phyloP scores from a whole-genome alignment of 164 flowering plant species.

The Nymphaea thermarum region DNA sequence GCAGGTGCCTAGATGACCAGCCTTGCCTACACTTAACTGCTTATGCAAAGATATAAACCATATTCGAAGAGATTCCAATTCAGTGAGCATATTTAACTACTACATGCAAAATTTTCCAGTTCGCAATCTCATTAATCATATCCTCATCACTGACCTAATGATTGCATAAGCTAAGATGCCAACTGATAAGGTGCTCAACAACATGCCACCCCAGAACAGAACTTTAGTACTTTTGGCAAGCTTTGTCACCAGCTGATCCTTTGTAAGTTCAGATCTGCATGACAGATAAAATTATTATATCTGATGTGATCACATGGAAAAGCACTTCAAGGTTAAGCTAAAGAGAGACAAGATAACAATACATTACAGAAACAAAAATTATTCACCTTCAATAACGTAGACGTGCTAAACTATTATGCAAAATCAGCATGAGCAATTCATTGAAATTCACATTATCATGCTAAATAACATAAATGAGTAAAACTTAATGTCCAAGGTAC shows the following conservation, averaged over 20 bases:
- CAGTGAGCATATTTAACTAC: not conserved
- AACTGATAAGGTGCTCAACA: slow-evolving; percentile 52
- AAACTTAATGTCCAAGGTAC: too few relatives aligned
- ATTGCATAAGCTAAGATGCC: slow-evolving; percentile 65
- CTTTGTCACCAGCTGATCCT: slow-evolving; percentile 56
- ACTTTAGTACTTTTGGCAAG: slow-evolving; percentile 35
- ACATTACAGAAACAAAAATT: too few relatives aligned
- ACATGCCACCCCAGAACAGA: slow-evolving; percentile 52
- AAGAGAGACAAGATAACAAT: too few relatives aligned
- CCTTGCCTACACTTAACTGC: not conserved
- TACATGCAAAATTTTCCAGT: not conserved
- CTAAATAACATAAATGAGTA: too few relatives aligned
- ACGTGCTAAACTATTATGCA: too few relatives aligned
- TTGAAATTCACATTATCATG: too few relatives aligned
- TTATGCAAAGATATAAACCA: too few relatives aligned
- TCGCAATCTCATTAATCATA: not conserved
- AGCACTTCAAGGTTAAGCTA: too few relatives aligned
- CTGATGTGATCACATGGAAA: not conserved
- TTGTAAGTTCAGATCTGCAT: slow-evolving; percentile 57
- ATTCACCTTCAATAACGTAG: too few relatives aligned
- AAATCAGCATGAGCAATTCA: too few relatives aligned
- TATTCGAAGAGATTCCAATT: too few relatives aligned
- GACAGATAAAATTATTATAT: not conserved
- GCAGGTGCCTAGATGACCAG: not conserved
- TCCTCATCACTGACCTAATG: slow-evolving; percentile 32